Evolutionary conservation across 2,329 filamentous ascomycete species (phyloP).

Genomic region (Ophiostoma triangulosporum): DNA sequence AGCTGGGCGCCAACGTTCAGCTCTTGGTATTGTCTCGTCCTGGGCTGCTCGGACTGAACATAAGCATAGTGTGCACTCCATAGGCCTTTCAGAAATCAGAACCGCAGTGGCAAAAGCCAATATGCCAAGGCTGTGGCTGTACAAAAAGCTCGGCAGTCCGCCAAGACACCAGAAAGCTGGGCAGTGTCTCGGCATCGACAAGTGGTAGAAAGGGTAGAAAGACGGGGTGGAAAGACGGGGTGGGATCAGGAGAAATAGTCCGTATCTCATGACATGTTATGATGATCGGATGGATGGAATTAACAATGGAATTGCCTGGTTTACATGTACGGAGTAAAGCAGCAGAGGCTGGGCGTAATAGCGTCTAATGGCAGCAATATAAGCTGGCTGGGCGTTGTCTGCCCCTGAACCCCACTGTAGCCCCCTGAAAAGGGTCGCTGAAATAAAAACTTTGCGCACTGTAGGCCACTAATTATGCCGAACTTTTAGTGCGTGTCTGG

Average conservation of each 20-base stretch:
- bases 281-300: neutral
- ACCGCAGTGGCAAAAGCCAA: neutral
- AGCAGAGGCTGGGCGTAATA: neutral
- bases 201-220: neutral
- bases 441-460: no score
- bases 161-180: constrained; percentile 1
- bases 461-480: no score
- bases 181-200: neutral
- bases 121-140: neutral
- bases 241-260: neutral
- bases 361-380: neutral
- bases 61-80: no score
- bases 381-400: no score
- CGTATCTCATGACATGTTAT: neutral
- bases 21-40: neutral
- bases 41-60: no score
- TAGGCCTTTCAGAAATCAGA: no score
- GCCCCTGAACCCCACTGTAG: no score
- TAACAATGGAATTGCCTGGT: neutral
- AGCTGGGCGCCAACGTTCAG: neutral
- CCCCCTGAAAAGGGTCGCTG: no score
- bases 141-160: neutral
- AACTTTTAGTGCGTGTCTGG: no score
- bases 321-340: no score
- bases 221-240: neutral